Conservation (phyloP, 164 flowering plant species). For the Aristolochia californica region DNA sequence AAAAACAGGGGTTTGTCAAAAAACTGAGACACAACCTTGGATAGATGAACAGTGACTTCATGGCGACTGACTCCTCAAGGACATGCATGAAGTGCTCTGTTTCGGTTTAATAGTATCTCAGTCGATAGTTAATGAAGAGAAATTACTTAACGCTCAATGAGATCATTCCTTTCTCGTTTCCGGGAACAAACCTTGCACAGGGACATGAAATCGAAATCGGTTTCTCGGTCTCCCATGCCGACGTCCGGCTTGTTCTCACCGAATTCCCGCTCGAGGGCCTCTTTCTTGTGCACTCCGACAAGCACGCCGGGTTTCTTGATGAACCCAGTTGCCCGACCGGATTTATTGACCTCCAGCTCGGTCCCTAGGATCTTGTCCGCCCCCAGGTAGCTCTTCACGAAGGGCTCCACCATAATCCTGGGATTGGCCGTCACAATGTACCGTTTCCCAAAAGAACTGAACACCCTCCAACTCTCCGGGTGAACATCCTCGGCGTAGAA, state of each 20-base stretch:
- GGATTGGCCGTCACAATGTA: conserved; percentile 57
- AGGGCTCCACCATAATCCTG: conserved; percentile 65
- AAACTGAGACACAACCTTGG: too few species aligned
- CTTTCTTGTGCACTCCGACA: conserved; percentile 42
- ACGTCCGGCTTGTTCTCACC: conserved; percentile 52
- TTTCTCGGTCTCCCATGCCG: conserved; percentile 59
- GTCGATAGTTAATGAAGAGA: too few species aligned
- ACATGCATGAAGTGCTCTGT: too few species aligned
- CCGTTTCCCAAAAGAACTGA: conserved; percentile 51
- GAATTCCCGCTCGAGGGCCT: conserved; percentile 39
- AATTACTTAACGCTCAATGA: too few species aligned
- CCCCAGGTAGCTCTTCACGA: conserved; percentile 43
- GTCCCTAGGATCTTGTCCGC: conserved; percentile 72
- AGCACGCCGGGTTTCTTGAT: conserved; percentile 55
- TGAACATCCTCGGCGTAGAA: conserved; percentile 71
- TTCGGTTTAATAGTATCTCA: too few species aligned
- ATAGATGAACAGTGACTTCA: too few species aligned
- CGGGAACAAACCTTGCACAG: conserved; percentile 52
- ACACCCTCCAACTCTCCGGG: conserved; percentile 62
- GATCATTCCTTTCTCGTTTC: not conserved
- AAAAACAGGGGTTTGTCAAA: too few species aligned
- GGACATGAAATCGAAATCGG: conserved; percentile 67
- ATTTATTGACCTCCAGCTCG: conserved; percentile 45
- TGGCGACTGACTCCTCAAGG: too few species aligned
- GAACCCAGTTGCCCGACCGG: conserved; percentile 65